phyloP scores from a whole-genome alignment of 495 filamentous ascomycete species.

The Penicillium salamii region DNA sequence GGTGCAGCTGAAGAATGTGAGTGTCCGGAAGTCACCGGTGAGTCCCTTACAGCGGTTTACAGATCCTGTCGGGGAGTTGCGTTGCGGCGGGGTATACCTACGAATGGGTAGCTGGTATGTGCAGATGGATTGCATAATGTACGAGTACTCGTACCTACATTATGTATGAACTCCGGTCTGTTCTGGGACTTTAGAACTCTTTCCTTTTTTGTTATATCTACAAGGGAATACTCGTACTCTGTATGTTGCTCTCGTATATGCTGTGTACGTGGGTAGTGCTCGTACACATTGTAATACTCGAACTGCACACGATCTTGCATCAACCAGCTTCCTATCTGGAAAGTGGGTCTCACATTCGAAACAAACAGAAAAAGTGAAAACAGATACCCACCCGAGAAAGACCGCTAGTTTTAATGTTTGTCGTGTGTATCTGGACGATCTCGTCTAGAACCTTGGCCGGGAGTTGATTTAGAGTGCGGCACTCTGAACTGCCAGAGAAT shows the following conservation, averaged over 20 bases:
- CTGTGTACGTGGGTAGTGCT: no score
- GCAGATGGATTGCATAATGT: background rate
- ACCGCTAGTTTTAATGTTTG: background rate
- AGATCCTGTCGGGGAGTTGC: conserved; percentile 3
- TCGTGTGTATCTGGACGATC: conserved; percentile 4
- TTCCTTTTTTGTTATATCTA: no score
- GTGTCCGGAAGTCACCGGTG: background rate
- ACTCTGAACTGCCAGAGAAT: background rate
- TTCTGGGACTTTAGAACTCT: no score
- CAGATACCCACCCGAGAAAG: background rate
- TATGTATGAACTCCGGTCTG: no score
- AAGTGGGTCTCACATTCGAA: conserved; percentile 10
- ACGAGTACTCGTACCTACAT: no score
- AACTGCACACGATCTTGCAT: background rate
- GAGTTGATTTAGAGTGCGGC: background rate
- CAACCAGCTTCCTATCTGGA: conserved; percentile 7
- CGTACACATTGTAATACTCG: no score
- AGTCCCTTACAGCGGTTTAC: conserved; percentile 3
- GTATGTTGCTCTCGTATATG: no score
- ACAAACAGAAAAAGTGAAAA: conserved; percentile 15
- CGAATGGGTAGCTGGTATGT: background rate
- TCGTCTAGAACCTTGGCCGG: conserved; percentile 2
- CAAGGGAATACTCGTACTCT: no score
- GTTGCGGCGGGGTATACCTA: conserved; percentile 6
- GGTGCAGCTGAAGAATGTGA: conserved; percentile 6